phyloP scores from a whole-genome alignment of 768 basidiomycete species.

The Naematelia aurantialba region DNA sequence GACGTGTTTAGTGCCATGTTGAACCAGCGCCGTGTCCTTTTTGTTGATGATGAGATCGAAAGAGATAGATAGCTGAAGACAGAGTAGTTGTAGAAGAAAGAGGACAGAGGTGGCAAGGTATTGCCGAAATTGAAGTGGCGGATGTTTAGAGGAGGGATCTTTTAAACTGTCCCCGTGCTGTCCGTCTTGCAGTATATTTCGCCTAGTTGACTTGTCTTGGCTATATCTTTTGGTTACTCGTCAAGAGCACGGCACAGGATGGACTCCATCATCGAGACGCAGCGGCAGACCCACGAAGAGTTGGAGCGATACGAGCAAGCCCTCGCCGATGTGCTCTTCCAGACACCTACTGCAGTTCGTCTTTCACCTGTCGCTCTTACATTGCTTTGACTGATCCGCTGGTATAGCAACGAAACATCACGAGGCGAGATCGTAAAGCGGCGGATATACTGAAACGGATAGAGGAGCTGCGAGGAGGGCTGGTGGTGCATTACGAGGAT shows the following conservation, averaged over 20 bases:
- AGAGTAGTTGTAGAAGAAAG: conserved; percentile 1
- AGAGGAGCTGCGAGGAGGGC: conserved; percentile 61
- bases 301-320: conserved; percentile 86
- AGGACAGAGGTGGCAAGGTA: background rate
- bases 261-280: conserved; percentile 92
- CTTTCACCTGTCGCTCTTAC: background rate
- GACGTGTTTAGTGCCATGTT: conserved; percentile 22
- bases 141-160: background rate
- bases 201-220: too few relatives aligned
- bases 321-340: conserved; percentile 74
- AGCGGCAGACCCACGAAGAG: conserved; percentile 93
- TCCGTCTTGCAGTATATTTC: too few relatives aligned
- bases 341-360: conserved; percentile 49
- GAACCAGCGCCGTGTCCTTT: background rate
- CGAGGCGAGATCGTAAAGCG: conserved; percentile 74
- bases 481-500: conserved; percentile 74
- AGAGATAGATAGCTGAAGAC: conserved; percentile 1
- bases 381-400: background rate
- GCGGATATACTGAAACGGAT: conserved; percentile 84
- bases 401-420: conserved; percentile 40
- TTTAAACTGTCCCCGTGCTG: background rate
- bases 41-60: background rate
- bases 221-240: too few relatives aligned
- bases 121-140: background rate
- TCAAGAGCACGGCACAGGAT: conserved; percentile 54